Base-by-base conservation (phyloP, 345 rosid genomes). In the Physaria fendleri region DNA sequence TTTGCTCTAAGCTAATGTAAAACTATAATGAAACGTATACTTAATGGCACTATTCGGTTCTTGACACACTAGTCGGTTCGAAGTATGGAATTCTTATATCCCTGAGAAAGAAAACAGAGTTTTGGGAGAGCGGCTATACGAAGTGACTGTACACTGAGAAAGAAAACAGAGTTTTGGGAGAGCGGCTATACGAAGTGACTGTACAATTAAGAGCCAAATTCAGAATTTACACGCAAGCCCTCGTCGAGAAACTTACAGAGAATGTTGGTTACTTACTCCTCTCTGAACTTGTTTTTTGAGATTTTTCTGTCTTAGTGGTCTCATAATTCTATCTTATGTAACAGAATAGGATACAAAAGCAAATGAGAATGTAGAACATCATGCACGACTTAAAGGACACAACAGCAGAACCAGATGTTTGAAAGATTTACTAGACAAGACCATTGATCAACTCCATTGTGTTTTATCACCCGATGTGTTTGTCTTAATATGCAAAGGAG, bases 201-300 rank as follows among this genome's bases (percentile, higher is more conserved):
- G 88, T 90, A 52, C 74, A 83, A 91, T 75, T 87, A 67, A 83
- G 85, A 67, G 66, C 89, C 6, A 83, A 85, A 34, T 82, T 85
- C 68, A 76, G 89, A 64, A 73, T 75, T 38, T 81, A 83, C 69
- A 73, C 76, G 48, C 89, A 87, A 76, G 96, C 83, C 16, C 73
- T 87, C 24, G 81, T 81, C 35, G 97, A 87, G 69, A 90, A 87
- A 64, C 85, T 90, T 27, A 80, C 76, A 4, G 96, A 85, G 56
- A 90, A 85, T 77, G 97, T 90, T 8, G 67, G n/a, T n/a, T 76
- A 60, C 29, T 50, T n/a, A n/a, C n/a, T n/a, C n/a, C n/a, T n/a
- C n/a, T n/a, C n/a, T 42, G 25, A 42, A 20, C 24, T 50, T n/a
- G 18, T 51, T 39, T 39, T 18, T 62, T n/a, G 9, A 59, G 52